Evolutionary conservation across 306 rosid genomes (phyloP).

Genomic region (Styphnolobium japonicum): DNA sequence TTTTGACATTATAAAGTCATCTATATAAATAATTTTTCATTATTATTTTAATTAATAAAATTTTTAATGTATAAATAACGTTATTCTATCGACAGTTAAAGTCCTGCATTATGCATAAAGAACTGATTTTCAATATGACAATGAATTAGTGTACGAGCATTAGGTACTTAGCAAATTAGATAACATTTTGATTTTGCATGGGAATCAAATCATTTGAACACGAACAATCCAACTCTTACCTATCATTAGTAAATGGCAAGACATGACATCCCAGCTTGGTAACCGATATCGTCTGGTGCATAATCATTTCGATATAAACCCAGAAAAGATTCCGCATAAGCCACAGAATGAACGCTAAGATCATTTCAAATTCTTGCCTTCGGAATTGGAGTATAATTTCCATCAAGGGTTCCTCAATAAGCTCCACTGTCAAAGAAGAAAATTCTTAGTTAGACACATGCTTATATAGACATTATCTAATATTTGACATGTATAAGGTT

Average conservation of each 20-base stretch:
- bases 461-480: too few relatives aligned
- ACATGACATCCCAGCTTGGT: constrained; percentile 2
- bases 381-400: not conserved
- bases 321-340: not conserved
- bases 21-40: too few relatives aligned
- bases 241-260: not conserved
- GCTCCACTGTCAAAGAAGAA: too few relatives aligned
- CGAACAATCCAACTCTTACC: not conserved
- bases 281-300: not conserved
- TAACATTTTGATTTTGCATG: constrained; percentile 2
- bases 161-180: not conserved
- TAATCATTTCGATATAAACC: not conserved
- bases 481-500: too few relatives aligned
- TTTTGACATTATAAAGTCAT: not conserved
- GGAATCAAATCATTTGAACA: not conserved
- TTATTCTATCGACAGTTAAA: too few relatives aligned
- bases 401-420: not conserved
- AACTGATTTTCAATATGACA: not conserved
- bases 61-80: too few relatives aligned
- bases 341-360: not conserved
- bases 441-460: too few relatives aligned
- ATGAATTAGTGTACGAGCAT: not conserved
- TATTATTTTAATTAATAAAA: too few relatives aligned
- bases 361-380: not conserved
- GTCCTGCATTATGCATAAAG: not conserved